Conservation (phyloP, 805 yeast genomes). For the Saturnispora halmiae region DNA sequence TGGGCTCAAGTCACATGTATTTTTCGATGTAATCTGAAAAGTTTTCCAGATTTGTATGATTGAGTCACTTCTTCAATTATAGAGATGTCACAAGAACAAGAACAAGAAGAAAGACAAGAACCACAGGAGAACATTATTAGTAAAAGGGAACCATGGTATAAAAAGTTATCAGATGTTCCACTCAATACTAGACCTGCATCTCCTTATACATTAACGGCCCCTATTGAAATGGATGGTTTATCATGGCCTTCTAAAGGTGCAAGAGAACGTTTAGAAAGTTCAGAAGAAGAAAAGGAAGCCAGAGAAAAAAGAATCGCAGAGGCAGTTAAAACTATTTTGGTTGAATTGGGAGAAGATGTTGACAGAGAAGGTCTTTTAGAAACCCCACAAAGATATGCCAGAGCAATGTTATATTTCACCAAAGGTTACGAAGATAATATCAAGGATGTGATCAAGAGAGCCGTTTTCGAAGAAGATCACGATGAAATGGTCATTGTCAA, state of each 20-base stretch:
- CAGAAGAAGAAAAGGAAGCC: conserved; percentile 51
- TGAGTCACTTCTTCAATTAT: too few relatives aligned
- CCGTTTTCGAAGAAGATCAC: conserved; percentile 96
- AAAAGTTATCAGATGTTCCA: conserved; percentile 40
- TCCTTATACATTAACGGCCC: conserved; percentile 75
- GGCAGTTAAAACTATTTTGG: conserved; percentile 70
- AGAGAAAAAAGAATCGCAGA: conserved; percentile 72
- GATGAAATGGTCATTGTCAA: conserved; percentile 98
- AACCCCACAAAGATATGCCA: conserved; percentile 93
- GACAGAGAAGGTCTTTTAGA: conserved; percentile 82
- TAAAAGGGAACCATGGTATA: conserved; percentile 29
- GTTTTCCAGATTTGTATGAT: too few relatives aligned
- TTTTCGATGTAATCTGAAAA: too few relatives aligned
- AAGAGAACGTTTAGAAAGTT: conserved; percentile 59
- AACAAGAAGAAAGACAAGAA: conserved; percentile 4
- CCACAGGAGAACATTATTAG: conserved; percentile 10
- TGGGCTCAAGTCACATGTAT: too few relatives aligned
- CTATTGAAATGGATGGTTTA: conserved; percentile 82
- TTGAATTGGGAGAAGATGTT: conserved; percentile 87
- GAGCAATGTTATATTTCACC: conserved; percentile 93
- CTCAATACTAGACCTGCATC: conserved; percentile 69
- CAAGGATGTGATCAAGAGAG: conserved; percentile 83
- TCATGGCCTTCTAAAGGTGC: conserved; percentile 95
- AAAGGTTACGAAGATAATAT: conserved; percentile 95
- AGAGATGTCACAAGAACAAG: too few relatives aligned